phyloP scores from a whole-genome alignment of 2,329 filamentous ascomycete genomes.

The Triangularia verruculosa region DNA sequence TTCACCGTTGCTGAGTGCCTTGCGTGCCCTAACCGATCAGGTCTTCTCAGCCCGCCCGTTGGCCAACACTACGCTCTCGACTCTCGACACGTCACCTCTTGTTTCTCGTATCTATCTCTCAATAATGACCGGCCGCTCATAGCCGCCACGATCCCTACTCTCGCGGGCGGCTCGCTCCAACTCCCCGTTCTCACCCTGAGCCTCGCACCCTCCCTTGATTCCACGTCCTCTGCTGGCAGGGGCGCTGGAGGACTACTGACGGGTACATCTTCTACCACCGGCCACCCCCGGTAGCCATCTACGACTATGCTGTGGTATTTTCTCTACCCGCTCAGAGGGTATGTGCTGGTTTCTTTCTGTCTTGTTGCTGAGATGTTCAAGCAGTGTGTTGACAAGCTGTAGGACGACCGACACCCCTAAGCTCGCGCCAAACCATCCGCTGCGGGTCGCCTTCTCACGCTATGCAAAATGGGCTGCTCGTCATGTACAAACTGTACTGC shows the following conservation, averaged over 20 bases:
- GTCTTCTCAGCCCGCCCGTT: neutral
- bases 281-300: constrained; percentile 1
- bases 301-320: constrained; percentile 69
- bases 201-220: neutral
- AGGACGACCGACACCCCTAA: constrained; percentile 73
- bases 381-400: constrained; percentile 20
- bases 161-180: constrained; percentile 1
- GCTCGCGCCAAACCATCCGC: constrained; percentile 61
- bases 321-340: constrained; percentile 74
- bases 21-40: neutral
- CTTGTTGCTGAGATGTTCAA: constrained; percentile 4
- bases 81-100: neutral
- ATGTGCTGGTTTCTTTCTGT: constrained; percentile 36
- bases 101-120: neutral
- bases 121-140: constrained; percentile 8
- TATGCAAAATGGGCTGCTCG: constrained; percentile 69
- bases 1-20: neutral
- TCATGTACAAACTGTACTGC: constrained; percentile 70
- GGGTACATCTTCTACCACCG: constrained; percentile 23
- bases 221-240: constrained; percentile 2
- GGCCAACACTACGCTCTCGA: neutral
- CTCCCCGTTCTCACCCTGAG: neutral
- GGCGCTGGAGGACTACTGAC: neutral
- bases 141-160: constrained; percentile 1
- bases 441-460: constrained; percentile 62